These are phyloP conservation scores for Geranomyces michiganensis DNA, from an alignment of 192 early-diverging fungal genomes.

Conservation along the genomic window DNA sequence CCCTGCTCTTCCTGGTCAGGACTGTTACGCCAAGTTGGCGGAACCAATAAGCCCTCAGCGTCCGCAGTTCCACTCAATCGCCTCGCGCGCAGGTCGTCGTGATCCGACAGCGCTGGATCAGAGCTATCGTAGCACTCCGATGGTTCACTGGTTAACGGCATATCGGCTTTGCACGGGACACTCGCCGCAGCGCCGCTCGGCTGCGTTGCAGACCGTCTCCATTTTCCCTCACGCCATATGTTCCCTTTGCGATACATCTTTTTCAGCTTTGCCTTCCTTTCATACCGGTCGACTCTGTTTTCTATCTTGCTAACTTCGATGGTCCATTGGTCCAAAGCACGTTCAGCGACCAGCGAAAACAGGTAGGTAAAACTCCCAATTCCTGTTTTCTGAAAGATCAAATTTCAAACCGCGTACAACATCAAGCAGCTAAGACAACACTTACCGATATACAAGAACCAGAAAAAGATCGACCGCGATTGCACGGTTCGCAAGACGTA, in stretches of 20 bases:
- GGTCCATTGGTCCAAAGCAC: constrained; percentile 54
- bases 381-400: too few relatives aligned
- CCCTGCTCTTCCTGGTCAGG: too few relatives aligned
- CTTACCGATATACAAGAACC: constrained; percentile 39
- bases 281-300: constrained; percentile 56
- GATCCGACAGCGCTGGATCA: background rate
- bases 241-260: constrained; percentile 32
- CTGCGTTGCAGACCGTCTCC: background rate
- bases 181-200: background rate
- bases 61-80: background rate
- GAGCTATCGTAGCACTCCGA: constrained; percentile 3
- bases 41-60: background rate
- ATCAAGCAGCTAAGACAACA: too few relatives aligned
- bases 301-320: constrained; percentile 47
- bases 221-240: constrained; percentile 1
- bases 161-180: background rate
- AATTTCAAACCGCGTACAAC: constrained; percentile 16
- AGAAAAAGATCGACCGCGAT: constrained; percentile 51
- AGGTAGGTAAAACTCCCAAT: constrained; percentile 50
- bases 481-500: constrained; percentile 35
- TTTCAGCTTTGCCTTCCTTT: constrained; percentile 53
- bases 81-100: background rate
- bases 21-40: background rate
- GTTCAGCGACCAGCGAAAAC: constrained; percentile 47
- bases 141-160: background rate